Evolutionary conservation across 1,139 yeast species (phyloP).

Genomic region (Petasospora fabianii): DNA sequence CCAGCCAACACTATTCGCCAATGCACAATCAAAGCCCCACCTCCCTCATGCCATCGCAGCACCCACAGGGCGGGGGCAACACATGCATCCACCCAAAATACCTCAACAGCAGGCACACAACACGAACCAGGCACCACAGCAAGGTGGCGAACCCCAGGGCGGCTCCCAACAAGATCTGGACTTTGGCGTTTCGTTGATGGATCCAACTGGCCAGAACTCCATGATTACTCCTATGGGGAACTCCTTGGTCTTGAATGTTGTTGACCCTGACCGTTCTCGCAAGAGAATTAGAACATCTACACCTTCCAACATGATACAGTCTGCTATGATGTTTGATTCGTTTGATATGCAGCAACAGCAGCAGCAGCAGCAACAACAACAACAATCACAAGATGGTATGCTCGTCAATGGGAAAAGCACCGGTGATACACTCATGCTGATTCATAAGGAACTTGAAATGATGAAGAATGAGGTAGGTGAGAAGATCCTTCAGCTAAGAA

Average conservation of each 20-base stretch:
- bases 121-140: slow-evolving; percentile 2
- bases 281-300: slow-evolving; percentile 8
- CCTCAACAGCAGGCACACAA: neutral
- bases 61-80: no score
- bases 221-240: no score
- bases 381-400: slow-evolving; percentile 1
- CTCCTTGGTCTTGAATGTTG: no score
- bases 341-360: slow-evolving; percentile 11
- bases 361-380: slow-evolving; percentile 4
- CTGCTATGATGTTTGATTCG: slow-evolving; percentile 10
- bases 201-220: slow-evolving; percentile 2
- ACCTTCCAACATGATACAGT: slow-evolving; percentile 6
- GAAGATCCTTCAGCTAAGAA: slow-evolving; percentile 18
- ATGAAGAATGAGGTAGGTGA: slow-evolving; percentile 22
- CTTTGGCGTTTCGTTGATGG: slow-evolving; percentile 9
- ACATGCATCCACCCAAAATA: neutral
- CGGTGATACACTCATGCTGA: slow-evolving; percentile 21
- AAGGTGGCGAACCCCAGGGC: no score
- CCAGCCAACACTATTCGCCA: slow-evolving; percentile 1
- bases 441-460: slow-evolving; percentile 21
- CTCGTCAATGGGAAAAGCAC: slow-evolving; percentile 8
- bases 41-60: no score
- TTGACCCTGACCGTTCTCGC: slow-evolving; percentile 7
- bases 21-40: no score
- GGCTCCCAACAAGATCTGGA: slow-evolving; percentile 5